A percentile compares a stretch with the other conserved stretches of the same genome.
Evolutionary conservation across 805 yeast species (phyloP).

Genomic region (Yarrowia divulgata): DNA sequence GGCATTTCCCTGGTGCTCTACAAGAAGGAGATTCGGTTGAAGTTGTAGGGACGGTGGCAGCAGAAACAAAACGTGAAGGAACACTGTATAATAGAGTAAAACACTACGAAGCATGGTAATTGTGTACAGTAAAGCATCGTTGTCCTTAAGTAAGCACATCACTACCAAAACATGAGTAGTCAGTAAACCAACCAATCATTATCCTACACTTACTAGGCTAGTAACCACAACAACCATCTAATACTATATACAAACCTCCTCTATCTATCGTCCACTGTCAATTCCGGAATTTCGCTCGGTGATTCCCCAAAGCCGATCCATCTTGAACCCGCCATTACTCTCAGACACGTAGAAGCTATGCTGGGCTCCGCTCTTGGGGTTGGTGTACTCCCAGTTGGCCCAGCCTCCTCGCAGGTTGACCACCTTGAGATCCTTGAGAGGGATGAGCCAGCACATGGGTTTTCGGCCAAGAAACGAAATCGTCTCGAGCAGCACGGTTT

Average conservation of each 20-base stretch:
- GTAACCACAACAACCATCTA: too few species aligned
- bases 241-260: too few species aligned
- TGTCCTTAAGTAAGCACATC: too few species aligned
- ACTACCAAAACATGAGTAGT: too few species aligned
- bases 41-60: conserved; percentile 37
- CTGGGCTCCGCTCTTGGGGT: conserved; percentile 47
- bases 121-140: too few species aligned
- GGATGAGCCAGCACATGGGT: conserved; percentile 67
- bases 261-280: conserved; percentile 63
- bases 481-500: conserved; percentile 71
- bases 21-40: conserved; percentile 42
- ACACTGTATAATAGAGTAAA: conserved; percentile 17
- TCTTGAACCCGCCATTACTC: conserved; percentile 78
- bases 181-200: too few species aligned
- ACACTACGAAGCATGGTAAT: neutral
- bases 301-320: conserved; percentile 89
- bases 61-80: neutral
- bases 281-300: conserved; percentile 71
- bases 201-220: too few species aligned
- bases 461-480: conserved; percentile 71
- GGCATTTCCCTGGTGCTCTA: conserved; percentile 42
- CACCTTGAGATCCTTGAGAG: conserved; percentile 57
- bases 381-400: conserved; percentile 55
- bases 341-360: conserved; percentile 67
- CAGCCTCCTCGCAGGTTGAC: conserved; percentile 57